A percentile compares a stretch with the other conserved stretches of the same genome.
Evolutionary conservation across 2,329 filamentous ascomycete species (phyloP).

Genomic region (Gremmenia infestans): DNA sequence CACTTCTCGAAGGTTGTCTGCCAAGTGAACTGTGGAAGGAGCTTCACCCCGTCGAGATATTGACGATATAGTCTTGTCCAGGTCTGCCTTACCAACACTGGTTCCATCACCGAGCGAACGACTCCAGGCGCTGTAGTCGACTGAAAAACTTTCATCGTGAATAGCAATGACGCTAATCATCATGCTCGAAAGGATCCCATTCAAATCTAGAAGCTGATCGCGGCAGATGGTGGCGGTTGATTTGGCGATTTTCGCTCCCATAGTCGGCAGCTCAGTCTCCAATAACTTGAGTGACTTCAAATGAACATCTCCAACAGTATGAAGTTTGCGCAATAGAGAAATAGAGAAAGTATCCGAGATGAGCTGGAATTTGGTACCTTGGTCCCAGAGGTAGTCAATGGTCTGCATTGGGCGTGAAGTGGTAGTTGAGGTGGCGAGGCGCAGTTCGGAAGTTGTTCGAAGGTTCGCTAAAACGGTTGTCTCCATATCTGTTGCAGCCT

Average conservation of each 20-base stretch:
- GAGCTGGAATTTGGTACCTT: conserved; percentile 35
- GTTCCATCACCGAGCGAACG: not conserved
- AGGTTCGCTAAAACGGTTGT: conserved; percentile 29
- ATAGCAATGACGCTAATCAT: conserved; percentile 18
- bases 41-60: not conserved
- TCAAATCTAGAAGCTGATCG: conserved; percentile 44
- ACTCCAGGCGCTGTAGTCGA: not conserved
- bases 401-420: conserved; percentile 22
- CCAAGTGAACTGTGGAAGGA: not conserved
- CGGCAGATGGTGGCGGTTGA: conserved; percentile 34
- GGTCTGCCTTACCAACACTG: not conserved
- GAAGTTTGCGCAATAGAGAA: conserved; percentile 52
- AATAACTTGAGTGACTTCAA: conserved; percentile 58
- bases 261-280: conserved; percentile 57
- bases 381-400: conserved; percentile 29
- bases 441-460: conserved; percentile 27
- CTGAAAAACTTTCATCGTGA: conserved; percentile 16
- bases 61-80: not conserved
- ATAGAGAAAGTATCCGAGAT: conserved; percentile 45
- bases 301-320: conserved; percentile 46
- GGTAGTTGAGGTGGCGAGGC: conserved; percentile 17
- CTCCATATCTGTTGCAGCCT: conserved; percentile 15
- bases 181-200: conserved; percentile 19
- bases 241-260: conserved; percentile 44
- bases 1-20: conserved; percentile 16